Conservation (phyloP, 345 rosid genomes). For the Boechera stricta region DNA sequence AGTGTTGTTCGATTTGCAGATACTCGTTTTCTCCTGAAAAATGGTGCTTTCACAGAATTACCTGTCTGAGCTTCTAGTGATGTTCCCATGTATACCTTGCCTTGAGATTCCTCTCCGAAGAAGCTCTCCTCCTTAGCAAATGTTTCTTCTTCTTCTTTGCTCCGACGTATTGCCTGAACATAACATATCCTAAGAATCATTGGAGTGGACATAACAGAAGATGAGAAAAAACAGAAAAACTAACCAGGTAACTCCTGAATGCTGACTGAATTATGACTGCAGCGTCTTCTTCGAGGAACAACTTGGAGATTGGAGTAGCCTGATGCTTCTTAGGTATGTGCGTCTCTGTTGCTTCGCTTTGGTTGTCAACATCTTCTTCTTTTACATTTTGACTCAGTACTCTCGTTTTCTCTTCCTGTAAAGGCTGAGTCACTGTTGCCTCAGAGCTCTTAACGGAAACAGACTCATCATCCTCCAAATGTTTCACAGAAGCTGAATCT, state of each 20-base stretch:
- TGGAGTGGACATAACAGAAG: conserved; percentile 15
- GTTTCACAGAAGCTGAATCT: conserved; percentile 80
- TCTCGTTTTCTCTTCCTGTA: background rate
- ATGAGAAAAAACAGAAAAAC: conserved; percentile 2
- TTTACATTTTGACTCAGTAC: background rate
- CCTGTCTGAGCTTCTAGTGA: conserved; percentile 78
- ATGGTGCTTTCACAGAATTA: conserved; percentile 57
- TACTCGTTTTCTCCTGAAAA: conserved; percentile 49
- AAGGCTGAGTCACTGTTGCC: conserved; percentile 45
- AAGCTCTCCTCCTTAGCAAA: conserved; percentile 39
- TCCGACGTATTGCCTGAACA: conserved; percentile 52
- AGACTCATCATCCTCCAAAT: conserved; percentile 46
- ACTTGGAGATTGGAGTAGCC: conserved; percentile 54
- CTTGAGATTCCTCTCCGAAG: conserved; percentile 52
- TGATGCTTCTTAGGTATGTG: conserved; percentile 42
- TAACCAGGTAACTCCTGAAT: conserved; percentile 68
- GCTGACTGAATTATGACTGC: conserved; percentile 76
- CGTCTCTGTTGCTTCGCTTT: conserved; percentile 47
- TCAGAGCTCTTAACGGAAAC: conserved; percentile 40
- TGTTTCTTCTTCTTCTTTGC: conserved; percentile 35
- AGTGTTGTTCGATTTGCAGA: conserved; percentile 40
- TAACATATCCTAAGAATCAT: background rate
- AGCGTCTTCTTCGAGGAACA: conserved; percentile 74
- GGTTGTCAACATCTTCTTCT: conserved; percentile 27
- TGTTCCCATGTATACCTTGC: conserved; percentile 60